These are phyloP conservation scores for Laetiporus sulphureus DNA, from an alignment of 1,284 basidiomycete species.

Conservation along the genomic window DNA sequence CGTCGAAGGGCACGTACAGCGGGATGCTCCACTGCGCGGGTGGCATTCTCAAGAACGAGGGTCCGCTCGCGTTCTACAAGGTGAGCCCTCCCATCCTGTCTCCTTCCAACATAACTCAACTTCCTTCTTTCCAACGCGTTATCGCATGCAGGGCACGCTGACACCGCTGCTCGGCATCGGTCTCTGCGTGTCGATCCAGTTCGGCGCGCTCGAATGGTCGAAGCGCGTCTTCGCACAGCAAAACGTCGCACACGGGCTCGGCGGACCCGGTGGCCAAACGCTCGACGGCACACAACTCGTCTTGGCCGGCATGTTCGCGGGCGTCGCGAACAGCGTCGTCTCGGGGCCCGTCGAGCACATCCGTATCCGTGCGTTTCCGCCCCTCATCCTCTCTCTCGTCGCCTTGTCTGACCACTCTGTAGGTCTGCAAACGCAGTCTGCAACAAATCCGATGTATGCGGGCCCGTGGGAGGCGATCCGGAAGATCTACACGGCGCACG, in stretches of 20 bases:
- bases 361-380: constrained; percentile 74
- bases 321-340: constrained; percentile 87
- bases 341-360: constrained; percentile 97
- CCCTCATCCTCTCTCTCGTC: constrained; percentile 3
- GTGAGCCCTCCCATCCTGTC: constrained; percentile 35
- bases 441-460: constrained; percentile 63
- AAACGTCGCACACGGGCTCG: constrained; percentile 48
- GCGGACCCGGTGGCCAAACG: constrained; percentile 51
- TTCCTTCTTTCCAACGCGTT: background rate
- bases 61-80: constrained; percentile 95
- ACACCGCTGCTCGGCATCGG: constrained; percentile 94
- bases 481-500: constrained; percentile 72
- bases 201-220: constrained; percentile 84
- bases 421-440: constrained; percentile 87
- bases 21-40: constrained; percentile 88
- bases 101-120: background rate
- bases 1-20: constrained; percentile 83
- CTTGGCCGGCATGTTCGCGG: constrained; percentile 76
- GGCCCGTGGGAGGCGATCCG: constrained; percentile 83
- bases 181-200: constrained; percentile 94
- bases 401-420: constrained; percentile 3
- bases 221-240: constrained; percentile 77
- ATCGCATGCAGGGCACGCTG: constrained; percentile 68
- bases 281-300: constrained; percentile 69
- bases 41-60: constrained; percentile 86